Conservation (phyloP, 441 rosid genomes). For the Raphanus hybrid region DNA sequence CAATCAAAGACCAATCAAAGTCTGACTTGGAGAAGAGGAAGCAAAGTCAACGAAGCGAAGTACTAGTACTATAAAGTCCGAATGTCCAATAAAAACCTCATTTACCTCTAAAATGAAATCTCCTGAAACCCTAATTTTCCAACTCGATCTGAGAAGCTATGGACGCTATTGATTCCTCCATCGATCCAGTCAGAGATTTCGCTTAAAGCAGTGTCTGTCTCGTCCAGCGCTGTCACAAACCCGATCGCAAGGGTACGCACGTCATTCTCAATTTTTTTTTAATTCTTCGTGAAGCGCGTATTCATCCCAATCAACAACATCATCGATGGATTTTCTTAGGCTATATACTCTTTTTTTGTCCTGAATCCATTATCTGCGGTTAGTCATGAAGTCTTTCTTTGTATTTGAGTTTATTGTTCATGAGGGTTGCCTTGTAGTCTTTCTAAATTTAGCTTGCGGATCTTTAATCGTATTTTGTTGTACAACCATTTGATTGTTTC, state of each 20-base stretch:
- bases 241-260: constrained; percentile 53
- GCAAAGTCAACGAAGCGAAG: neutral
- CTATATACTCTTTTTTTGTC: neutral
- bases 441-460: too few relatives aligned
- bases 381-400: too few relatives aligned
- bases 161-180: constrained; percentile 72
- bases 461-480: too few relatives aligned
- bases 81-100: constrained; percentile 6
- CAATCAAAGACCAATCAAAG: neutral
- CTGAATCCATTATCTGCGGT: too few relatives aligned
- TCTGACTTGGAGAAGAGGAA: too few relatives aligned
- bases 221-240: constrained; percentile 95
- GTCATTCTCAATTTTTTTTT: too few relatives aligned
- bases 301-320: constrained; percentile 94
- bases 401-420: too few relatives aligned
- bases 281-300: constrained; percentile 76
- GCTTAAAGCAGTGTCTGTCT: constrained; percentile 85
- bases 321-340: constrained; percentile 76
- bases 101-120: neutral
- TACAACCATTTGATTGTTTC: too few relatives aligned
- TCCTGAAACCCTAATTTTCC: constrained; percentile 32
- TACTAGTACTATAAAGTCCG: neutral
- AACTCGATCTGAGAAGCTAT: constrained; percentile 44
- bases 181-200: constrained; percentile 84
- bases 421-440: too few relatives aligned